Evolutionary conservation across 2,329 filamentous ascomycete genomes (phyloP), one percentile per base, ranked within the genome.

Genomic region (Didymellaceae sp.): DNA sequence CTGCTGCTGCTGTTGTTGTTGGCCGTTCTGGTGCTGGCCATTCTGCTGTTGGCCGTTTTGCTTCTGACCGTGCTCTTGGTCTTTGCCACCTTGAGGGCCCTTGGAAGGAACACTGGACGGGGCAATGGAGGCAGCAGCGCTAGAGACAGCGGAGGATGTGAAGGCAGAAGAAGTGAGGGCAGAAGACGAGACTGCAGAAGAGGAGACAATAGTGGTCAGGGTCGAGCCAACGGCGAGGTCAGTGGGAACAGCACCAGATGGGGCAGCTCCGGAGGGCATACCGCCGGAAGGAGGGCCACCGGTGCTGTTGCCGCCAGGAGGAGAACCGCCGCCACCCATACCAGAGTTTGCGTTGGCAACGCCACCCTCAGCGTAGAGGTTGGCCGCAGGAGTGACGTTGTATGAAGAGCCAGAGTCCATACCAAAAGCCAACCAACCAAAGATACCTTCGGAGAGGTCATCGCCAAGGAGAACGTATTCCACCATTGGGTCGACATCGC

Each of bases 401-500:
- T 66, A 65, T 0, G 58, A 52, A 7, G 58, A 45, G 18, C 47
- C 41, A 1, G 61, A 46, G 41, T 71, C 62, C 44, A 69, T 63
- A n/a, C 68, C 68, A 22, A 71, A 69, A 21, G 63, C 58, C 31
- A 73, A 58, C 69, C 67, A 73, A 20, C 57, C 68, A 43, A 71
- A 71, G 17, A 72, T 41, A 40, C 68, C 70, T 16, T 66, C 61
- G 6, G 64, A 56, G 6, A 71, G 63, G 25, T 72, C 67, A 33
- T 85, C 77, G 5, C 83, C 83, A 0, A 87, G 75, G 5, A 80
- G 71, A 6, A 83, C 76, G 57, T 84, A 86, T 62, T 86, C 78
- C 33, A 84, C 73, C 58, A 86, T 77, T 0, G 84, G 85, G 51
- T 81, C 81, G 14, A 76, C 75, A 9, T 74, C 75, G 26, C 75